Evolutionary conservation across 768 basidiomycete genomes (phyloP), one percentile per base, ranked within the genome.

Genomic region (Rhizopogon vinicolor): DNA sequence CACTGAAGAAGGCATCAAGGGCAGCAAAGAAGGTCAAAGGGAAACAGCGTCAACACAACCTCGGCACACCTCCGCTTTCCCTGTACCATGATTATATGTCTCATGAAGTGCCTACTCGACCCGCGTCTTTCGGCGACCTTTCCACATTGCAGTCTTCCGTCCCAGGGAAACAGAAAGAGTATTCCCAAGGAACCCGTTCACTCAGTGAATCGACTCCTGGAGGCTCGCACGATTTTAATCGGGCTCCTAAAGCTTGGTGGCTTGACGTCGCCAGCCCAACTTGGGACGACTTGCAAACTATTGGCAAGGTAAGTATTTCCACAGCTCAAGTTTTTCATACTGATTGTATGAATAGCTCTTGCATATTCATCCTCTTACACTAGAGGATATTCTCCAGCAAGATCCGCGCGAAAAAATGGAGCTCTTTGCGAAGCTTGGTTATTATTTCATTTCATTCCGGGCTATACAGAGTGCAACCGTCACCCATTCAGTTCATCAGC

Each of bases 321-420:
- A 37, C 13, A 10, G 41, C 28, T 41, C 14, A 18, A 37, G 16
- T 40, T 40, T 42, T 16, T 54, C 43, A 31, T 45, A 25, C 25
- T 57, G 41, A 51, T 43, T 29, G 22, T 39, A 45, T 43, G 42
- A 13, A 7, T 62, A 94, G 92, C 72, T 91, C 16, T 74, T 96
- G 25, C 90, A 91, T 58, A 78, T 98, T 1, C 95, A 98, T 68
- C 95, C 95, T 0, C 73, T 98, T 44, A 96, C 94, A 0, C 77
- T 97, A 12, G 95, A 98, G 69, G 94, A 98, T 70, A 91, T 96
- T 44, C 71, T 98, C 7, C 90, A 92, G 57, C 87, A 90, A 71
- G 94, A 98, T 57, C 87, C 91, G 14, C 80, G 93, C 40, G 95
- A 97, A 70, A 98, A 98, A 70, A 71, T 96, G 16, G 94, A 97